phyloP scores from a whole-genome alignment of 208 protist genomes.

The Acanthamoeba triangularis region DNA sequence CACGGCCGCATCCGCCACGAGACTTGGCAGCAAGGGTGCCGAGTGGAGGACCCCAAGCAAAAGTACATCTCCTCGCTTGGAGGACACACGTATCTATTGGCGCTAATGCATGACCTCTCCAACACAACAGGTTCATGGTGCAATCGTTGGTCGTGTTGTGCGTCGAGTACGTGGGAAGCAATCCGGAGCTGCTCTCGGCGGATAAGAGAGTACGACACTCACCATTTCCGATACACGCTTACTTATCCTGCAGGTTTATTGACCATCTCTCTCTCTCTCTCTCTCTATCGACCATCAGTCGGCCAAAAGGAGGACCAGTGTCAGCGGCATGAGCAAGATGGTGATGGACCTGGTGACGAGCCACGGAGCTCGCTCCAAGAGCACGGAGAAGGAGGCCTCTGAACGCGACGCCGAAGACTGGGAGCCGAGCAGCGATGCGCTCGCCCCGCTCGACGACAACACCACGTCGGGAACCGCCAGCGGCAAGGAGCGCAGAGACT shows the following conservation, averaged over 20 bases:
- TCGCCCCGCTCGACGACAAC: not conserved
- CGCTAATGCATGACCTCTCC: not conserved
- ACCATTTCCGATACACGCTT: not conserved
- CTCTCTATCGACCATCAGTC: no score
- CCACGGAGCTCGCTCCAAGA: not conserved
- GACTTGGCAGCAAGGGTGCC: conserved; percentile 4
- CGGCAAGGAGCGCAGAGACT: not conserved
- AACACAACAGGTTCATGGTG: not conserved
- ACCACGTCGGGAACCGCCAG: not conserved
- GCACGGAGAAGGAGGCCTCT: not conserved
- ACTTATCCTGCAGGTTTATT: no score
- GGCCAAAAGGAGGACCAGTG: conserved; percentile 15
- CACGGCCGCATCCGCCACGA: conserved; percentile 56
- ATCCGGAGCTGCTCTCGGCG: conserved; percentile 14
- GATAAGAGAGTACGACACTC: conserved; percentile 37
- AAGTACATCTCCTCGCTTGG: not conserved
- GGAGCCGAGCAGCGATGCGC: not conserved
- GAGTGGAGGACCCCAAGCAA: conserved; percentile 59
- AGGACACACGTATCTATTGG: not conserved
- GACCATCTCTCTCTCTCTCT: not conserved
- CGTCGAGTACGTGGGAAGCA: conserved; percentile 36
- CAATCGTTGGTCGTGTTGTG: conserved; percentile 31
- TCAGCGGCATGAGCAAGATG: not conserved
- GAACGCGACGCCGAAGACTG: not conserved
- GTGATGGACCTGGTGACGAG: conserved; percentile 35